Base-by-base conservation (phyloP, 345 rosid genomes). In the Lepidium africanum region DNA sequence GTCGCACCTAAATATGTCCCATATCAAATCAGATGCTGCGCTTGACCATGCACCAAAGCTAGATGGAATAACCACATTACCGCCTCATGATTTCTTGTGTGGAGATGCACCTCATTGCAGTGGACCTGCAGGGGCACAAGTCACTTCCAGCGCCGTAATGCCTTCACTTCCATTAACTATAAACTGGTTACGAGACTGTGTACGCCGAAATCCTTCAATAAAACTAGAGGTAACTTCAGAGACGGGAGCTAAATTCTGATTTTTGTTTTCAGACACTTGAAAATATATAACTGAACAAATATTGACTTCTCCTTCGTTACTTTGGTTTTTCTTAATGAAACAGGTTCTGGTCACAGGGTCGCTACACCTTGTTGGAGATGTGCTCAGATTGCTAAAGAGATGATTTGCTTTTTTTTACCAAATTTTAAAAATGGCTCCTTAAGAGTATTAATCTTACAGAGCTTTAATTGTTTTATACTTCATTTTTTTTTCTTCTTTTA, bases 301-400 rank as follows among this genome's bases (percentile, higher is more conserved):
- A 56, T 30, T 32, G 35, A 57, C 54, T 47, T 69, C 1, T 60
- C 12, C 6, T 40, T 47, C 14, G 19, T 41, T 0, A 12, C 6
- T n/a, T n/a, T 37, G 13, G 3, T 54, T 9, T 32, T 54, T 19
- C 5, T 70, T 25, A 47, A n/a, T 65, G 73, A 40, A 68, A 47
- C 83, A 89, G 96, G 96, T 89, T 74, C 82, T 89, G 49, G 92
- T 87, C 73, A 89, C 96, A 14, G 96, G 96, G 42, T 89, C 96
- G 11, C 58, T 89, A 60, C 92, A 89, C 79, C 84, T 89, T 49
- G 91, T 89, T 39, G 92, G 96, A 10, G 96, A 89, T 73, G 96
- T 89, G 4, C 82, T 89, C 19, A 85, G 85, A 80, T 76, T 87
- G 46, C 53, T 87, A 36, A 84, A 77, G 80, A 84, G 82, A 70